phyloP scores from a whole-genome alignment of 2,329 filamentous ascomycete genomes.

The Epichloe sibirici region DNA sequence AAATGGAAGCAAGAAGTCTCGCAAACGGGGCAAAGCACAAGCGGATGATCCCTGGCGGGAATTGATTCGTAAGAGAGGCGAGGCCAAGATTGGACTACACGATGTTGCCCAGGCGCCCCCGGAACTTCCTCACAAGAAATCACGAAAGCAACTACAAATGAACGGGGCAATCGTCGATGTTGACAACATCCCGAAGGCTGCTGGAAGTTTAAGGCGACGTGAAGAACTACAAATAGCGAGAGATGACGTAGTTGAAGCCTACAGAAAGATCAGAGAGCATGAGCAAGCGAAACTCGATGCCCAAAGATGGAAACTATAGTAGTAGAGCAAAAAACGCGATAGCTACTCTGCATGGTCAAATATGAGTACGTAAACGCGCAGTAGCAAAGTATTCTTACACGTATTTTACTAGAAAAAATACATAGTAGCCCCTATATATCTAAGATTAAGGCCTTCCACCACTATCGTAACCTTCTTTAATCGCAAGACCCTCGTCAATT shows the following conservation, averaged over 20 bases:
- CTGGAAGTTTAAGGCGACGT: constrained; percentile 26
- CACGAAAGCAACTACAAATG: constrained; percentile 21
- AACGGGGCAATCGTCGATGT: constrained; percentile 24
- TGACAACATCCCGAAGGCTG: constrained; percentile 24
- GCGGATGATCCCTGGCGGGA: constrained; percentile 66
- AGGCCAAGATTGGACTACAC: constrained; percentile 37
- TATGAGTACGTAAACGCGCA: background rate
- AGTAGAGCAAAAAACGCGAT: background rate
- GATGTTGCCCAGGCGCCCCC: constrained; percentile 67
- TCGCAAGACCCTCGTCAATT: too few species aligned
- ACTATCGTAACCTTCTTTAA: too few species aligned
- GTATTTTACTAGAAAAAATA: background rate
- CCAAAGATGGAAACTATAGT: background rate
- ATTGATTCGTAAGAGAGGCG: constrained; percentile 54
- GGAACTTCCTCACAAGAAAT: constrained; percentile 48
- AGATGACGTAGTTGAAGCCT: constrained; percentile 25
- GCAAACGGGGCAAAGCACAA: constrained; percentile 34
- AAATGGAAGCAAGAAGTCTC: constrained; percentile 12
- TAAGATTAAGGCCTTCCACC: too few species aligned
- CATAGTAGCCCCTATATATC: background rate
- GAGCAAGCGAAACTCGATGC: constrained; percentile 23
- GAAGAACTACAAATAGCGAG: constrained; percentile 25
- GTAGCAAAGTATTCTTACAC: background rate
- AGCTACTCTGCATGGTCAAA: background rate
- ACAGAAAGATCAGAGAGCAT: constrained; percentile 25